Base-by-base conservation (phyloP, 2,329 filamentous ascomycete species). In the Colletotrichum eleusines region DNA sequence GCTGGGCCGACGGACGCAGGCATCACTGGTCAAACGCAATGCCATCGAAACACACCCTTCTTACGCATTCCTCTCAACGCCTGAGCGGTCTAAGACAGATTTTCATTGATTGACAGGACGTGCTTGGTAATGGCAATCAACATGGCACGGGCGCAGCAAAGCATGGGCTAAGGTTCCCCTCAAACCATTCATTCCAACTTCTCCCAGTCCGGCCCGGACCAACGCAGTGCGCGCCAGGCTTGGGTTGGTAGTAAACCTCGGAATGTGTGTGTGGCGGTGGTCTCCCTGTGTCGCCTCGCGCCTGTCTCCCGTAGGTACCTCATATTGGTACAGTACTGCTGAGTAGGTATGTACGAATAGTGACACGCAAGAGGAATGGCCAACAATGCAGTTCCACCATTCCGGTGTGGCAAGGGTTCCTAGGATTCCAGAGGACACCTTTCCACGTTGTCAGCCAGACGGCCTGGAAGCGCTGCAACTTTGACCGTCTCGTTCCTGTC, bases 31-130 rank as follows among this genome's bases (percentile, higher is more conserved):
- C 68, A 31, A 68, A 51, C 51, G 51, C 44, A 23, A 48, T 67
- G 40, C 38, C 55, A 31, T 66, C 33, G 40, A 40, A 2, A 69
- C 46, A 62, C 31, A 48, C 68, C 68, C 55, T 55, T 62, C 44
- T 50, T 38, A 23, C 42, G 42, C 63, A 44, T 70, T 67, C 68
- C 68, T 40, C 28, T 44, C 48, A 16, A 46, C 20, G 58, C 33
- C 64, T 63, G 68, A 58, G 64, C 58, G 63, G 46, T 68, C 53
- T 68, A 59, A 71, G 64, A 71, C 64, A 71, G 18, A 55, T 35
- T 53, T 20, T 63, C 44, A 28, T 48, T 55, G 67, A 35, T 54
- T 11, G 60, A 62, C 20, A 38, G 23, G 31, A 64, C 38, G 51
- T 20, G 20, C 12, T 18, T 61, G 12, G 50, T 31, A 53, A 63